phyloP scores from a whole-genome alignment of 2,329 filamentous ascomycete genomes.

The Hypoxylon sp. region DNA sequence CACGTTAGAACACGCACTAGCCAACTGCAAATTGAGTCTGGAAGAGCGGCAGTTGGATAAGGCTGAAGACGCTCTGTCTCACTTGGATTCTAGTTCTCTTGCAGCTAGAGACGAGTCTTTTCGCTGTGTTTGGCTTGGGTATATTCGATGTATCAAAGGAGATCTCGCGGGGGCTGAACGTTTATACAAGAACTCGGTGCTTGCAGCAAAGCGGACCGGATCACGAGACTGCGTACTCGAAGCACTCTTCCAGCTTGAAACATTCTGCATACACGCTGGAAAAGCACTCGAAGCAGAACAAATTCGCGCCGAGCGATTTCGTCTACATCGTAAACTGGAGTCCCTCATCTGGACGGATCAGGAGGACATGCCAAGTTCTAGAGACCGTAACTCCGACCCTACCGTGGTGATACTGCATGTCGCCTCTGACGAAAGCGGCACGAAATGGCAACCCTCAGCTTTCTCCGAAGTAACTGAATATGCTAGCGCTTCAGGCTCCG shows the following conservation, averaged over 20 bases:
- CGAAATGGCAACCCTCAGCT: conserved; percentile 40
- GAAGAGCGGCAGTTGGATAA: conserved; percentile 41
- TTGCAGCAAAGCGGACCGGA: conserved; percentile 46
- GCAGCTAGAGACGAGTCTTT: conserved; percentile 48
- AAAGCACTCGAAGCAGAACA: conserved; percentile 46
- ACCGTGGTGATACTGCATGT: conserved; percentile 37
- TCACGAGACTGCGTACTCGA: conserved; percentile 49
- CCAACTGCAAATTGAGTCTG: conserved; percentile 48
- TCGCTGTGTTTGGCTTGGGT: conserved; percentile 49
- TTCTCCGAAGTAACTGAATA: conserved; percentile 35
- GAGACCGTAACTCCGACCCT: conserved; percentile 7
- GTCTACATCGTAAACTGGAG: conserved; percentile 42
- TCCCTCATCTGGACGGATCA: conserved; percentile 46
- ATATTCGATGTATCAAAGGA: conserved; percentile 46
- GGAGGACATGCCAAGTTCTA: conserved; percentile 7
- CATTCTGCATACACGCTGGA: conserved; percentile 46
- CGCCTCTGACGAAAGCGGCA: conserved; percentile 35
- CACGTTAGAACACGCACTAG: conserved; percentile 48
- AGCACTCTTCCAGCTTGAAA: conserved; percentile 51
- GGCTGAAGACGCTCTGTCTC: conserved; percentile 46
- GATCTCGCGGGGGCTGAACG: conserved; percentile 43
- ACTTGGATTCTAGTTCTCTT: conserved; percentile 39
- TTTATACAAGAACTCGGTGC: conserved; percentile 46
- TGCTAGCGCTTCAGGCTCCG: conserved; percentile 6
- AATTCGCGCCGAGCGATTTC: conserved; percentile 46